Base-by-base conservation (phyloP, 192 early-diverging fungal genomes). In the Podochytrium sp. region DNA sequence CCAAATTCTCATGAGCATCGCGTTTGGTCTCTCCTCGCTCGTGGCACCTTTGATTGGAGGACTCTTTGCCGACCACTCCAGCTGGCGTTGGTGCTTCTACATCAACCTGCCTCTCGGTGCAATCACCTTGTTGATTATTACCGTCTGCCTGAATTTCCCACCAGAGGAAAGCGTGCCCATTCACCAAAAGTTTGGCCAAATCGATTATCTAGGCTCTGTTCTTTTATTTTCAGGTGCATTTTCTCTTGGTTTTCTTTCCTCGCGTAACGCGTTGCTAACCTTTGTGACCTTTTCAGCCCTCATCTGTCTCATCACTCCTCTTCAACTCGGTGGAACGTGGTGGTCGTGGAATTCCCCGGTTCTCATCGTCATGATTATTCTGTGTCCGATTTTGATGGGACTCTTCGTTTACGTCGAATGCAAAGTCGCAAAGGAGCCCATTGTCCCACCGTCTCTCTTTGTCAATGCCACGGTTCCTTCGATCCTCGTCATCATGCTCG, bases 41-140 rank as follows among this genome's bases (percentile, higher is more conserved):
- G 64, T 93, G 6, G 95, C 92, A 14, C 93, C 95, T 0, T 78
- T 94, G 5, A 59, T 94, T 12, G 95, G 95, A 59, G 95, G 95
- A 39, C 74, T 89, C 12, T 90, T 96, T 90, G 12, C 6, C 12
- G 74, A 97, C 53, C 40, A 80, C 42, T 25, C 66, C 12, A 30
- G 25, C 20, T 80, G 79, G 76, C 50, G 77, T 41, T 89, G 87
- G 77, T 87, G 88, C 58, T 95, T 95, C 79, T 95, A 85, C 81
- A 88, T 93, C 78, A 97, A 95, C 56, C 71, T 97, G 16, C 95
- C 94, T 35, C 77, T 94, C 71, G 93, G 95, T 23, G 83, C 83
- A 2, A 50, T 92, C n/a, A 85, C 91, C 0, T 42, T 92, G 41
- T 65, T 79, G 1, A 73, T 90, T 10, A 84, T 90, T 29, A 34